A percentile compares a stretch with the other conserved stretches of the same genome.
Conservation (phyloP, 805 yeast species). For the Metschnikowia lochheadii region DNA sequence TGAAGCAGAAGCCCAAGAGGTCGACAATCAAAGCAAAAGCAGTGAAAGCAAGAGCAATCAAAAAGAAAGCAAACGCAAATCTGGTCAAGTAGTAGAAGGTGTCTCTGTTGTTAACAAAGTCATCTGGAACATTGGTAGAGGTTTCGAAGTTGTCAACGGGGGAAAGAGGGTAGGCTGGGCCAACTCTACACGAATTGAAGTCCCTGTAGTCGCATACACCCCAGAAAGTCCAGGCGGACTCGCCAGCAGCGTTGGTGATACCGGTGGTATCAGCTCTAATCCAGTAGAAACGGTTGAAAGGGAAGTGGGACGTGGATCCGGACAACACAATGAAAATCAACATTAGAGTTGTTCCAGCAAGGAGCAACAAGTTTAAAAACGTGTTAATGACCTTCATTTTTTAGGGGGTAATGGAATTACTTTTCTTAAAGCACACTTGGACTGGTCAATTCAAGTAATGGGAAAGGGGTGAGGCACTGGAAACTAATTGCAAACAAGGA, state of each 20-base stretch:
- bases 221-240: constrained; percentile 81
- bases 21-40: constrained; percentile 59
- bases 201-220: constrained; percentile 56
- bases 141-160: constrained; percentile 71
- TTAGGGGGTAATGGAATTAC: not conserved
- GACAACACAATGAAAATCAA: constrained; percentile 44
- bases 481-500: not conserved
- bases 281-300: constrained; percentile 65
- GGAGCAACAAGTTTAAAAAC: constrained; percentile 34
- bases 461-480: not conserved
- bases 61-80: constrained; percentile 59
- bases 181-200: constrained; percentile 49
- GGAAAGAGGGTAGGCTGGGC: constrained; percentile 83
- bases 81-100: constrained; percentile 61
- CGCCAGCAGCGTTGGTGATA: constrained; percentile 45
- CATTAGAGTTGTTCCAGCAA: constrained; percentile 44
- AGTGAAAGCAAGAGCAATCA: constrained; percentile 57
- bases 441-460: not conserved
- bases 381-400: constrained; percentile 32
- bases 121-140: constrained; percentile 46
- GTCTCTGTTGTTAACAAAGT: constrained; percentile 51
- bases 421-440: not conserved
- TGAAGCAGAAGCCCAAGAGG: constrained; percentile 53
- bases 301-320: constrained; percentile 19
- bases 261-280: constrained; percentile 65